Conservation (phyloP, 2,329 filamentous ascomycete species). For the Immersiporthe knoxdaviesiana region DNA sequence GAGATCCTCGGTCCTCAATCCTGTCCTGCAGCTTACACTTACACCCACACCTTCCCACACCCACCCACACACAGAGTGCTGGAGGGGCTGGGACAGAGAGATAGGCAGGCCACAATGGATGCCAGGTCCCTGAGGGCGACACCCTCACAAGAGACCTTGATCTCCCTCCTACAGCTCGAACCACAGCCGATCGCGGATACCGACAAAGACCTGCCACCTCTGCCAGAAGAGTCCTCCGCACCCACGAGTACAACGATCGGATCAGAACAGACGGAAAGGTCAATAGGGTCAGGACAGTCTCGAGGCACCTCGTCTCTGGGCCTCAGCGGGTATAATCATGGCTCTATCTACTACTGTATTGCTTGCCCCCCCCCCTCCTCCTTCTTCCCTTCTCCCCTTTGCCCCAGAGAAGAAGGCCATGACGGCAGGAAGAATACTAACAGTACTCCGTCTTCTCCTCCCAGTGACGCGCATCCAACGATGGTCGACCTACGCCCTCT, state of each 20-base stretch:
- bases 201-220: constrained; percentile 51
- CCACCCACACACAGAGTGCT: constrained; percentile 21
- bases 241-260: constrained; percentile 4
- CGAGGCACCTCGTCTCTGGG: constrained; percentile 50
- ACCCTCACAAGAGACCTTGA: constrained; percentile 57
- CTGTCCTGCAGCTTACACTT: constrained; percentile 7
- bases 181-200: constrained; percentile 71
- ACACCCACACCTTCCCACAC: background rate
- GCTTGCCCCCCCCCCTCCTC: background rate
- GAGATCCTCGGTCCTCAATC: background rate
- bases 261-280: constrained; percentile 14
- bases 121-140: constrained; percentile 42
- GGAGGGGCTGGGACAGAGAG: constrained; percentile 32
- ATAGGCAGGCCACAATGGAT: constrained; percentile 37
- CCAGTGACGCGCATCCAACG: constrained; percentile 74
- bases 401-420: background rate
- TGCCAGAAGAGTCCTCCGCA: constrained; percentile 40
- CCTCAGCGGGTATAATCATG: constrained; percentile 65
- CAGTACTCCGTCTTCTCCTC: background rate
- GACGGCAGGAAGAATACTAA: background rate
- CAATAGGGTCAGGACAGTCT: constrained; percentile 29
- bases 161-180: constrained; percentile 77
- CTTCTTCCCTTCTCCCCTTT: background rate
- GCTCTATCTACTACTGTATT: constrained; percentile 75
- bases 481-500: constrained; percentile 87